A percentile compares a stretch with the other conserved stretches of the same genome.
Conservation (phyloP, 2,329 filamentous ascomycete genomes). For the Ophiosphaerella herpotricha region DNA sequence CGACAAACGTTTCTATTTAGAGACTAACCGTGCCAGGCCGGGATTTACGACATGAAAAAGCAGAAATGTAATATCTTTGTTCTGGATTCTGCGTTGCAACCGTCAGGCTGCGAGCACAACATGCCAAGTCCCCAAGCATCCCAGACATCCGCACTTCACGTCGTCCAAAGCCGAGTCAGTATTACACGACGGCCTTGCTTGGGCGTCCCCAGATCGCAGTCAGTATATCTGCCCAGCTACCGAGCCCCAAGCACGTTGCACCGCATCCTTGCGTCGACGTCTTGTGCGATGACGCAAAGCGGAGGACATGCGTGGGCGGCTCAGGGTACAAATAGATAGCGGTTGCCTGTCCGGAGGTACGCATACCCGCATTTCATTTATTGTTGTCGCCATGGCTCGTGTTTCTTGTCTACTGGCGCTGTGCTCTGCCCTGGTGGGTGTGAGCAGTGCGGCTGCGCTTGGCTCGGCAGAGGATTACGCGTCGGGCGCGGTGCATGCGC, state of each 20-base stretch:
- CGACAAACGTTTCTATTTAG: too few relatives aligned
- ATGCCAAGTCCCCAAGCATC: neutral
- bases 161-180: neutral
- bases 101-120: too few relatives aligned
- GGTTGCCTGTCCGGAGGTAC: neutral
- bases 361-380: neutral
- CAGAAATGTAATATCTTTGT: neutral
- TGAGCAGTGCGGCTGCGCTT: constrained; percentile 27
- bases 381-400: constrained; percentile 16
- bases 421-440: constrained; percentile 22
- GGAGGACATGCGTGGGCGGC: neutral
- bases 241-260: too few relatives aligned
- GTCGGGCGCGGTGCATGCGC: constrained; percentile 40
- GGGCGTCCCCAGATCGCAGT: too few relatives aligned
- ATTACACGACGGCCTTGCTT: neutral
- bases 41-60: neutral
- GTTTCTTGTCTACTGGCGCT: constrained; percentile 15
- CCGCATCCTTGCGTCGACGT: neutral
- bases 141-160: neutral
- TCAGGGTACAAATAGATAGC: neutral
- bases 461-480: constrained; percentile 39
- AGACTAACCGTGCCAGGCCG: too few relatives aligned
- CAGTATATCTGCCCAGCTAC: too few relatives aligned
- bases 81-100: too few relatives aligned
- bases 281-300: neutral